Evolutionary conservation across 805 yeast genomes (phyloP), one percentile per base, ranked within the genome.

Genomic region (Metschnikowia amazonensis): DNA sequence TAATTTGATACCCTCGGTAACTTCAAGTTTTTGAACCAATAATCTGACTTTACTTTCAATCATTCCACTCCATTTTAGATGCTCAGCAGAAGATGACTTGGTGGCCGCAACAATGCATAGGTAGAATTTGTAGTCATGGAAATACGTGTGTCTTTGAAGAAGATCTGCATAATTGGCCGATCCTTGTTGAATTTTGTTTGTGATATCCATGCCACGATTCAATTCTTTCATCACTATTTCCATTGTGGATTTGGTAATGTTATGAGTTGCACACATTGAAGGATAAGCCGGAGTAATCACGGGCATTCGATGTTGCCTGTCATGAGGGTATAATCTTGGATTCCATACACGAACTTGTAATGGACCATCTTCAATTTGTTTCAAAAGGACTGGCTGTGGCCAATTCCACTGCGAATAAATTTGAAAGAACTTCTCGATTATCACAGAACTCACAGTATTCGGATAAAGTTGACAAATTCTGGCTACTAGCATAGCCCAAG

Each of bases 401-500:
- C 99, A 94, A 57, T 80, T 82, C 99, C 99, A 94, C 62, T 88
- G 80, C 1, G 89, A 68, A 55, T 88, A 78, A 50, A 94, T 89
- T 52, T 81, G 79, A 67, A 94, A 94, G 62, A 94, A 94, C 60
- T 89, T 86, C 48, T 84, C 81, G n/a, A 94, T 83, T 43, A 94
- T 85, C 2, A 86, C 89, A 0, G 98, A 88, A 50, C 97, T 84
- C 10, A 89, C 95, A 0, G 98, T 95, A 65, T 92, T 92, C 8
- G 99, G 99, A 62, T 92, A 94, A 42, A 94, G 69, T 64, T 94
- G 99, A 65, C 99, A 94, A 24, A 94, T 89, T 57, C 99, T 76
- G 1, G 98, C 99, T n/a, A 90, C 97, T 33, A 94, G 66, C 97
- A 94, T 94, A 0, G 99, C 99, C 99, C 99, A 94, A 1, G 99